Base-by-base conservation (phyloP, 495 filamentous ascomycete genomes). In the Delitschia confertaspora region DNA sequence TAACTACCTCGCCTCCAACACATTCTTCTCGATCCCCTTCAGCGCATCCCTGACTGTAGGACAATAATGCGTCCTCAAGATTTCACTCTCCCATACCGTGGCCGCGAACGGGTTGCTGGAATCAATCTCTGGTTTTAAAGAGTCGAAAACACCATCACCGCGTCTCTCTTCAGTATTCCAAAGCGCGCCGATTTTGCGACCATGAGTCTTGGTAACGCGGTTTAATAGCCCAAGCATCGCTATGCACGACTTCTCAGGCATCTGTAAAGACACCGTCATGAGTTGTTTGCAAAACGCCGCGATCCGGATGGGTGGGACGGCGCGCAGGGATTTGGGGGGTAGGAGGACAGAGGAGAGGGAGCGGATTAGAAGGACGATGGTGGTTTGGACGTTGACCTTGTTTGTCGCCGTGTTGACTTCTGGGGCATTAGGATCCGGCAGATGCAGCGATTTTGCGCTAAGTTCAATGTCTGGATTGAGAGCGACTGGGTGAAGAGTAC, bases 201-300 rank as follows among this genome's bases (percentile, higher is more conserved):
- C 76, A 54, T 91, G 79, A 17, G 72, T 69, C 60, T 84, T 83
- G 0, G 78, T 69, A 11, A 95, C 78, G 49, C 86, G 80, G 11
- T 69, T 71, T 34, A 95, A 60, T 4, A 96, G 65, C 0, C 76
- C 79, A 1, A 94, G 64, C 20, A 84, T 71, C 2, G 89, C 91
- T 45, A 84, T 65, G 33, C 76, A 72, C 1, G 83, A 88, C 57
- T 91, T 94, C 64, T 94, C 88, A 0, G 91, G 91, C 19, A 89
- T 60, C 45, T 96, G 91, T 20, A 98, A 70, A 0, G 86, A 76
- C 8, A 74, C 65, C 0, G 83, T 82, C 68, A 89, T 73, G 4
- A 96, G 75, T 49, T 93, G 85, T 66, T 98, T 96, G n/a, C 79
- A 73, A 68, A 96, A 96, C 9, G 85, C 80, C 24, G 83, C 89